Evolutionary conservation across 306 rosid genomes (phyloP).

Genomic region (Alnus rubra): DNA sequence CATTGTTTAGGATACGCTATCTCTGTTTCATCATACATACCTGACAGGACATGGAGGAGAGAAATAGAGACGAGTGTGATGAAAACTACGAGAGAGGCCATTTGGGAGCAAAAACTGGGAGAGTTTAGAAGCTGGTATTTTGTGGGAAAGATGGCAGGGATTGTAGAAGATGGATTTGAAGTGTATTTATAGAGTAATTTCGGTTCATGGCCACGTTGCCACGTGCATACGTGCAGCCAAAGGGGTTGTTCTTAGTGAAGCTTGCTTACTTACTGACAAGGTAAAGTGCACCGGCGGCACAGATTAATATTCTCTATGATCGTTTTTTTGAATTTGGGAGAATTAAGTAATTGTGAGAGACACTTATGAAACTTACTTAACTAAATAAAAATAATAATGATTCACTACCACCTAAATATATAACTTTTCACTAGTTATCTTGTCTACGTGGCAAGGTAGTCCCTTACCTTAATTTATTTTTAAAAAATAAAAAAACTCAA

Average conservation of each 20-base stretch:
- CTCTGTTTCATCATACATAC: slow-evolving; percentile 24
- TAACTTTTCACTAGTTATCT: too few relatives aligned
- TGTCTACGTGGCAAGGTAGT: too few relatives aligned
- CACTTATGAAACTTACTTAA: too few relatives aligned
- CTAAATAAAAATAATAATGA: too few relatives aligned
- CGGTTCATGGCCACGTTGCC: slow-evolving; percentile 24
- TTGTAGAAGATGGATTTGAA: slow-evolving; percentile 14
- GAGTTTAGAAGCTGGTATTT: background rate
- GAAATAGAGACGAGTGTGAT: slow-evolving; percentile 20
- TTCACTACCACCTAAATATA: too few relatives aligned
- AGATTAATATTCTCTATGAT: too few relatives aligned
- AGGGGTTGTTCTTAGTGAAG: background rate
- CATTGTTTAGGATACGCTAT: background rate
- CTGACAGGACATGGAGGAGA: slow-evolving; percentile 38
- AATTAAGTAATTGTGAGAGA: too few relatives aligned
- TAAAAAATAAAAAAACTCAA: too few relatives aligned
- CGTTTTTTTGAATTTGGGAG: too few relatives aligned
- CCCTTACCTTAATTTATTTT: too few relatives aligned
- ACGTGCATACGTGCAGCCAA: slow-evolving; percentile 29
- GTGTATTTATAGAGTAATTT: slow-evolving; percentile 7
- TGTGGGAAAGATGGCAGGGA: background rate
- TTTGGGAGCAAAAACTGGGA: background rate
- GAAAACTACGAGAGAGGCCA: slow-evolving; percentile 27
- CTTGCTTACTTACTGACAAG: slow-evolving; percentile 1
- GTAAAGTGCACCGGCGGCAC: background rate